Conservation (phyloP, 192 early-diverging fungal species). For the Allomyces macrogynus region DNA sequence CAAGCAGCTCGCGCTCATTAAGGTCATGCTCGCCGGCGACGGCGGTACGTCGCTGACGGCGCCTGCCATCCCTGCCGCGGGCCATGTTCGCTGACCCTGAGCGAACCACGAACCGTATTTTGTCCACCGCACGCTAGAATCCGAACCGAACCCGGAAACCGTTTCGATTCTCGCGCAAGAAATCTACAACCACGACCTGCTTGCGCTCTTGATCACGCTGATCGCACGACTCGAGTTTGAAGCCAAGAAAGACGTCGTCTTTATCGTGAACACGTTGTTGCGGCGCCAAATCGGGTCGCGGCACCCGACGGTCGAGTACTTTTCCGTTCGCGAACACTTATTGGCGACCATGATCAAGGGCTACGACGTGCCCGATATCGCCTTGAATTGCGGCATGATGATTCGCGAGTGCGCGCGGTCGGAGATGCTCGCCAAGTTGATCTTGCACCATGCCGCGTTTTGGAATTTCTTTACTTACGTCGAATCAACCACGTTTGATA, state of each 20-base stretch:
- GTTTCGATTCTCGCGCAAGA: conserved; percentile 90
- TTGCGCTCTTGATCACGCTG: conserved; percentile 72
- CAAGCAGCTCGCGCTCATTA: conserved; percentile 80
- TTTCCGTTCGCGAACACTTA: conserved; percentile 64
- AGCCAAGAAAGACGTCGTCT: conserved; percentile 78
- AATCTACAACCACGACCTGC: conserved; percentile 76
- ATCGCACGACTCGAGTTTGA: conserved; percentile 87
- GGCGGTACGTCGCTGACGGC: conserved; percentile 35
- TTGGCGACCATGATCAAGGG: conserved; percentile 60
- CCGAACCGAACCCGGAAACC: conserved; percentile 66
- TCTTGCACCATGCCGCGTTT: conserved; percentile 67
- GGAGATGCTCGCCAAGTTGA: conserved; percentile 67
- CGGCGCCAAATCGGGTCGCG: conserved; percentile 83
- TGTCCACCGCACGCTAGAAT: conserved; percentile 24
- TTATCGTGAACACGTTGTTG: conserved; percentile 93
- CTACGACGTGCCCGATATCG: conserved; percentile 89
- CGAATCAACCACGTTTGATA: conserved; percentile 92
- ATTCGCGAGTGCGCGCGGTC: conserved; percentile 90
- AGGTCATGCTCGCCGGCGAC: conserved; percentile 83
- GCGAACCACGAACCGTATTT: background rate
- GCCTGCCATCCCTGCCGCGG: background rate
- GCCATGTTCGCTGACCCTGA: background rate
- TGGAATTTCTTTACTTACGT: conserved; percentile 92
- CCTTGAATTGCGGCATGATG: conserved; percentile 94
- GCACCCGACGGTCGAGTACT: conserved; percentile 90